A percentile compares a stretch with the other conserved stretches of the same genome.
Evolutionary conservation across 1,284 basidiomycete species (phyloP).

Genomic region (Leucoagaricus sp.): DNA sequence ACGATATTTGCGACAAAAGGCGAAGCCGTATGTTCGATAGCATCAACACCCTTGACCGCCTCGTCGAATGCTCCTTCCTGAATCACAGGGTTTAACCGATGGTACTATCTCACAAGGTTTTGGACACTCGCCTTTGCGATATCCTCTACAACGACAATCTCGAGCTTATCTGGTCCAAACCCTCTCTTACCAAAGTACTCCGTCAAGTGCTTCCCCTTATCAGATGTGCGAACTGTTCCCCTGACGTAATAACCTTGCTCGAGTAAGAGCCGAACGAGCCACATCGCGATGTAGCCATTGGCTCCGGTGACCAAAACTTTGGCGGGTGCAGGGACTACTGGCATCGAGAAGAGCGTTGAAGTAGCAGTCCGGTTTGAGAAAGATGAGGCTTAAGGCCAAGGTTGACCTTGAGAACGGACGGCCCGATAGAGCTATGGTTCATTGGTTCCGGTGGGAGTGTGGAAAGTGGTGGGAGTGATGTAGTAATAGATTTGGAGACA

Average conservation of each 20-base stretch:
- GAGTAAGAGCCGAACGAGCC: constrained; percentile 40
- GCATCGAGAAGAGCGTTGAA: constrained; percentile 14
- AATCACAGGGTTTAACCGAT: background rate
- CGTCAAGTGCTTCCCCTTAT: constrained; percentile 51
- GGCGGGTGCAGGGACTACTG: constrained; percentile 10
- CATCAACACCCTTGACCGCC: constrained; percentile 67
- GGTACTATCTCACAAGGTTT: background rate
- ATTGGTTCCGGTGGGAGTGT: too few relatives aligned
- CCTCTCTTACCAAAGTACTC: constrained; percentile 47
- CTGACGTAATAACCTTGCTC: constrained; percentile 50
- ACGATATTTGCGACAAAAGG: constrained; percentile 40
- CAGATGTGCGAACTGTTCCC: constrained; percentile 53
- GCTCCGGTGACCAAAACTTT: constrained; percentile 19
- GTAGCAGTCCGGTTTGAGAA: background rate
- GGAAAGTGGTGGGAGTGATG: too few relatives aligned
- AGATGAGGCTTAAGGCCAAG: background rate
- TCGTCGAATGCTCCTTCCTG: constrained; percentile 69
- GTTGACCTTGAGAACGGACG: background rate
- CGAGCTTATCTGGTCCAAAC: constrained; percentile 13
- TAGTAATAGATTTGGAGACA: too few relatives aligned
- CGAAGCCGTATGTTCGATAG: constrained; percentile 59
- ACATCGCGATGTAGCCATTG: constrained; percentile 23
- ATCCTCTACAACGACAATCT: constrained; percentile 16
- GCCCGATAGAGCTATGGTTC: background rate
- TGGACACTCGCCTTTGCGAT: constrained; percentile 10